phyloP scores from a whole-genome alignment of 805 yeast species.

The Wickerhamomyces chaumierensis region DNA sequence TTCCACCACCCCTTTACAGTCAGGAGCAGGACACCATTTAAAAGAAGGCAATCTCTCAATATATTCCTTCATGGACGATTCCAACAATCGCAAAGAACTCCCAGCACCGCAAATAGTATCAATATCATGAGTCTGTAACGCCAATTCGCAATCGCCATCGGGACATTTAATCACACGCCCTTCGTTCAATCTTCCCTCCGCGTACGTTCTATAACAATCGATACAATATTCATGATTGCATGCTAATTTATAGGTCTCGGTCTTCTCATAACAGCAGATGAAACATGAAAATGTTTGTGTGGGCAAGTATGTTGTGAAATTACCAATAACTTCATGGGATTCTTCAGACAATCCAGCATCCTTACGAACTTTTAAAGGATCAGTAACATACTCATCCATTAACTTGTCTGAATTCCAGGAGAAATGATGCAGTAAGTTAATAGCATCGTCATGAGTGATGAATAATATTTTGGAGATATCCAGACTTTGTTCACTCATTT shows the following conservation, averaged over 20 bases:
- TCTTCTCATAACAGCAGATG: constrained; percentile 61
- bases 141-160: constrained; percentile 39
- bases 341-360: constrained; percentile 22
- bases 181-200: constrained; percentile 29
- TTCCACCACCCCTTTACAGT: constrained; percentile 52
- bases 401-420: constrained; percentile 51
- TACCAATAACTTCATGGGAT: not conserved
- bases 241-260: constrained; percentile 35
- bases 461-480: constrained; percentile 27
- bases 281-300: constrained; percentile 34
- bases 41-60: constrained; percentile 40
- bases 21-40: constrained; percentile 81
- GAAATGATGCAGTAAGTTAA: constrained; percentile 34
- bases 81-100: constrained; percentile 20
- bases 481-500: constrained; percentile 17
- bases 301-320: constrained; percentile 1
- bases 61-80: constrained; percentile 32
- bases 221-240: constrained; percentile 69
- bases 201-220: constrained; percentile 55
- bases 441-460: constrained; percentile 26
- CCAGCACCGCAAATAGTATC: constrained; percentile 28
- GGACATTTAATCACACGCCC: constrained; percentile 56
- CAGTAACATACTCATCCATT: constrained; percentile 42
- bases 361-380: constrained; percentile 23
- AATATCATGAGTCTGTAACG: constrained; percentile 25